Evolutionary conservation across 768 basidiomycete genomes (phyloP), one percentile per base, ranked within the genome.

Genomic region (Mycena albidolilacea): DNA sequence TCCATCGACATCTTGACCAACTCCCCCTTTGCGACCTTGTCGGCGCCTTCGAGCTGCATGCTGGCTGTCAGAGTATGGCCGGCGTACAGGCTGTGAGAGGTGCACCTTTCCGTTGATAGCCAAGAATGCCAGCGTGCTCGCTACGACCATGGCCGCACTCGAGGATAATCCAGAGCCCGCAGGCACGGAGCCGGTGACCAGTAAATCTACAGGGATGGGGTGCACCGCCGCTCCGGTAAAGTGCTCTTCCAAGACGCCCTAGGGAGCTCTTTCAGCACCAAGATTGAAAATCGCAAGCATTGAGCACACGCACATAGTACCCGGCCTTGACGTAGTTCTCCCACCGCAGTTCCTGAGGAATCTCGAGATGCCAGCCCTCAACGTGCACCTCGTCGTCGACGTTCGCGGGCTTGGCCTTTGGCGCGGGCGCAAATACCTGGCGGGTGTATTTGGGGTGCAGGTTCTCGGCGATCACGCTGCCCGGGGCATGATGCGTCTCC

Each of bases 101-200:
- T 75, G n/a, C 74, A 87, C 88, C 78, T 95, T 91, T 64, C 89
- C 89, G 72, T 97, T 96, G 54, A 92, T 90, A 7, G 91, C 91
- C 37, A 97, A 83, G 79, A 97, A 95, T 0, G 93, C 90, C 39
- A 97, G 84, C 0, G 95, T 93, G 50, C 93, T 94, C 0, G 94
- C 93, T 30, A 97, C 95, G 43, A 96, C 95, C 90, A 97, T 93
- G 0, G 96, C 96, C 0, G 95, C 94, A 74, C 94, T 95, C 4
- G 94, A 95, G 8, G 94, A 95, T 6, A 97, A 84, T 0, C 97
- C 96, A 0, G 94, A 93, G 0, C 96, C 97, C 2, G 94, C 89
- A 0, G 96, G 96, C 3, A 98, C 93, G 12, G 92, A 89, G 0
- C 97, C 97, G 0, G 91, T 91, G 12, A 95, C 90, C 5, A 96